Evolutionary conservation across 2,329 filamentous ascomycete genomes (phyloP), one percentile per base, ranked within the genome.

Genomic region (Cytospora leucostoma): DNA sequence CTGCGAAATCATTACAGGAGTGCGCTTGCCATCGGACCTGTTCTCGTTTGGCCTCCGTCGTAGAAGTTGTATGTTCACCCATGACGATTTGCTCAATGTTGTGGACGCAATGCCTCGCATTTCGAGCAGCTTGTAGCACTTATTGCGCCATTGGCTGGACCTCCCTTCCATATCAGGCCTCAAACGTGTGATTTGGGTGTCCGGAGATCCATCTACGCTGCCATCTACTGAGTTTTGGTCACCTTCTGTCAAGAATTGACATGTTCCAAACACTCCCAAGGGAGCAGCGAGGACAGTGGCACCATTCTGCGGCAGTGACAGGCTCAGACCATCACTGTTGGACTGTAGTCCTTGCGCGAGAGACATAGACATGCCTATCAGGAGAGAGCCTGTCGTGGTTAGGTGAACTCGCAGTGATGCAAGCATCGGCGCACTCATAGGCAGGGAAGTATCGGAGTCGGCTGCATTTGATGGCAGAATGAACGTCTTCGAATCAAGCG

Each of bases 361-460:
- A 4, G 80, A 77, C 56, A 85, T 76, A 47, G 75, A 77, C 33
- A 87, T 69, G 50, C 78, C 79, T 33, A 85, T 74, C 15, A 86
- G 72, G 8, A 87, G 74, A 12, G 78, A 78, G 2, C 84, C 84
- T 0, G 81, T 82, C 1, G 82, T 86, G 7, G 84, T 86, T 57
- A 87, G 70, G 66, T 84, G 84, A 10, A 81, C 77, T 55, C 80
- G 79, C 17, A 87, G 77, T 7, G 81, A 84, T 3, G 80, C 84
- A 3, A 77, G 65, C 27, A 83, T 72, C 3, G 82, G 73, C 10
- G 71, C 68, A 12, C 71, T 68, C 8, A 66, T 67, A n/a, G 62
- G 33, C 8, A 67, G 63, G 34, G 59, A 65, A 32, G 70, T 67
- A 37, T 73, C 70, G 34, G 68, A 70, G 34, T 75, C 73, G 57